Base-by-base conservation (phyloP, 768 basidiomycete species). In the Boletales sp. region DNA sequence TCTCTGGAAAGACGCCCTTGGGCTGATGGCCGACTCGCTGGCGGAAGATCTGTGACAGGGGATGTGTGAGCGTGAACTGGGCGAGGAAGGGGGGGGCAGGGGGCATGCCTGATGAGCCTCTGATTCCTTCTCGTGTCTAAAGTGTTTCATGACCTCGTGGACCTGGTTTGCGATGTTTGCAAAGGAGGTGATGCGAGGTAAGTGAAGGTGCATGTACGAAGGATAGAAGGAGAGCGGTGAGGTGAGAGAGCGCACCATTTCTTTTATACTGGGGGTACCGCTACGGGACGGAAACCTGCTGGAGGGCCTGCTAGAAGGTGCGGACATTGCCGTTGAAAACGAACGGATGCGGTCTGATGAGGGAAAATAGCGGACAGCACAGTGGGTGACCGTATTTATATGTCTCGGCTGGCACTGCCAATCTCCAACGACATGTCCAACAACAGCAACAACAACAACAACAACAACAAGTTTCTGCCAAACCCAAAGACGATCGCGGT, bases 401-500 rank as follows among this genome's bases (percentile, higher is more conserved):
- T 27, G 43, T 39, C 51, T 48, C 46, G 18, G 50, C 8, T 34
- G 34, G 13, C 32, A 34, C 34, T 34, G 12, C 15, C 34, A 34
- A 10, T 32, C 31, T 7, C 41, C 6, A 4, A 39, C 3, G 32
- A 19, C 51, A 70, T 70, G 69, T 52, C 60, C 24, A 21, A n/a
- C n/a, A n/a, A n/a, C n/a, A n/a, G n/a, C n/a, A n/a, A n/a, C n/a
- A n/a, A n/a, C n/a, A n/a, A n/a, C n/a, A n/a, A n/a, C n/a, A n/a
- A n/a, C n/a, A 21, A 21, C 21, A 66, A 45, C 55, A 65, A 67
- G 50, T 68, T 68, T 40, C 54, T 70, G 42, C 61, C 73, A 3
- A 71, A 86, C 49, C 89, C 90, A 32, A 84, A 81, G 72, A 91
- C 88, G 0, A 77, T 82, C 35, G 89, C 88, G 43, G 92, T 94